Base-by-base conservation (phyloP, 441 rosid genomes). In the Gossypium gossypioides region DNA sequence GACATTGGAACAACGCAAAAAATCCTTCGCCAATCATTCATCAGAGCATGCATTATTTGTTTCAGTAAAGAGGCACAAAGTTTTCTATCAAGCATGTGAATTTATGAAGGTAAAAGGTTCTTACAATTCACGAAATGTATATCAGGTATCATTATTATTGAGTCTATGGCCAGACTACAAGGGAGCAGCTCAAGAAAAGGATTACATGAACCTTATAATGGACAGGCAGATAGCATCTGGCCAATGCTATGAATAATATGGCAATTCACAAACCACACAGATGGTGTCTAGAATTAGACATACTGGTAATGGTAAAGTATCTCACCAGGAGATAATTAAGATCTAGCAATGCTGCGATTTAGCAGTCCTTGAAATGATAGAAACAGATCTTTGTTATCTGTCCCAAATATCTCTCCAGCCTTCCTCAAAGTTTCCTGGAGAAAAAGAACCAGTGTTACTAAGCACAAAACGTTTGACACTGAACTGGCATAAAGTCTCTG, bases 331-430 rank as follows among this genome's bases (percentile, higher is more conserved):
- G 77, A 75, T 52, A 57, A 54, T 44, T 68, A 25, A 32, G 51
- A 29, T 58, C 81, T 84, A 91, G 79, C 80, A 62, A 80, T 37
- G 79, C 84, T 94, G 58, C 89, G 90, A 80, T 78, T 88, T 72
- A 94, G 88, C 83, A 94, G 81, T 68, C 97, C 94, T 83, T 92
- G 96, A 80, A 94, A 94, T 69, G 85, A 90, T 6, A 88, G 22
- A 63, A 81, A 91, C 37, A 94, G 95, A 84, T 94, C 97, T 84
- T 88, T 90, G 85, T 87, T 89, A 19, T 94, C 95, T 8, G 77
- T 82, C 69, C 98, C 98, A 76, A 94, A 94, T 73, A 91, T 90
- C 77, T 89, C 96, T 72, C 89, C 97, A 19, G 97, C 97, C 82
- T 90, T 94, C 82, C 84, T 87, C 72, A 91, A 83, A 72, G 97